A percentile compares a stretch with the other conserved stretches of the same genome.
These are phyloP conservation scores for Arabidopsis arenosa DNA, from an alignment of 345 rosid species.

Conservation along the genomic window DNA sequence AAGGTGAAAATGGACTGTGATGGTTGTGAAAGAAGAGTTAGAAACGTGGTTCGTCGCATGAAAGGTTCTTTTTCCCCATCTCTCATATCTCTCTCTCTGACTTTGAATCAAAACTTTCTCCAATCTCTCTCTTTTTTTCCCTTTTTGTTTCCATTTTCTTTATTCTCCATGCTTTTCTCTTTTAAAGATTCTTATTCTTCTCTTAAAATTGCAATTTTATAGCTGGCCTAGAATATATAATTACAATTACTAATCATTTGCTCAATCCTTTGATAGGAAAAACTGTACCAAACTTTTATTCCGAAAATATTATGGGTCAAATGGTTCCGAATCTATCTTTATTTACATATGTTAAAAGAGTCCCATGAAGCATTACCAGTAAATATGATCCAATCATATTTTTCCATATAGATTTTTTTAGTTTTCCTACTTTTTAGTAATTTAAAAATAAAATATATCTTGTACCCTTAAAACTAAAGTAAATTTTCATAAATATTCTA, in stretches of 20 bases:
- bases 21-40: conserved; percentile 93
- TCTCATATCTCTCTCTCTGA: conserved; percentile 17
- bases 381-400: background rate
- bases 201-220: conserved; percentile 3
- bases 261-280: background rate
- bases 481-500: no score
- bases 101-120: conserved; percentile 42
- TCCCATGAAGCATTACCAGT: background rate
- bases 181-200: conserved; percentile 39
- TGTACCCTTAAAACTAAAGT: background rate
- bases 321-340: background rate
- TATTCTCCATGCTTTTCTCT: conserved; percentile 33
- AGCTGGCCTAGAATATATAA: conserved; percentile 7
- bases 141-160: conserved; percentile 42
- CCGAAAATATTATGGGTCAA: conserved; percentile 1
- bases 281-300: background rate
- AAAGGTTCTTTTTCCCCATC: conserved; percentile 58
- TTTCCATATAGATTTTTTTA: background rate
- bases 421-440: background rate
- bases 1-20: conserved; percentile 98
- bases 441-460: background rate
- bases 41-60: conserved; percentile 69
- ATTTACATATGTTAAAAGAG: background rate
- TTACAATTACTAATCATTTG: conserved; percentile 26
- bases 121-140: conserved; percentile 17